Base-by-base conservation (phyloP, 352 stramenopile genomes). In the Pythium guiyangense region DNA sequence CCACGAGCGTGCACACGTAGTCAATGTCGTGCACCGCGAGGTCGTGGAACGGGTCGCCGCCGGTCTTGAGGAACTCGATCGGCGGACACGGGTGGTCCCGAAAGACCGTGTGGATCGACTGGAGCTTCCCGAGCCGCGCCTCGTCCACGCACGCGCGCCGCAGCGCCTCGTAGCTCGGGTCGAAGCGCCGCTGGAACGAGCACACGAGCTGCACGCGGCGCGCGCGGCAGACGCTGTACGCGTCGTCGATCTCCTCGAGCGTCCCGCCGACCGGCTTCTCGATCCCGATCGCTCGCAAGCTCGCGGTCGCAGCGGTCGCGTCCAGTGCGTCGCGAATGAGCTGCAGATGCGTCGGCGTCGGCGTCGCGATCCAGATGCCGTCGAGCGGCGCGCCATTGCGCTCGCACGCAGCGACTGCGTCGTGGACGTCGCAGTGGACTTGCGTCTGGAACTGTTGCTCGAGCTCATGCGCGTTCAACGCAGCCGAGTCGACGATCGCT, bases 21-120 rank as follows among this genome's bases (percentile, higher is more conserved):
- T 98, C 92, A 43, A 98, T 89, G 68, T 98, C 92, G 66, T 98
- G 92, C 18, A 95, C 80, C 2, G 77, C 83, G 34, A 97, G 70
- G 69, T 98, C 92, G 65, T 92, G 86, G 63, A 97, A 97, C 49
- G 92, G 92, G 64, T 97, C 86, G 45, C 89, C 92, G 4, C 81
- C 71, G 27, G 74, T 77, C 55, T 96, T 80, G 35, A 98, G 67
- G 62, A 97, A 98, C 71, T 93, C 79, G 31, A 93, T 72, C 0
- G 88, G 70, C 10, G 92, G 92, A 54, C 77, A 89, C 43, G 92
- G 90, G 62, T 97, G 89, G 67, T 98, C 92, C 18, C 78, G 82
- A 67, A 97, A 97, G 37, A 96, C 83, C 4, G 90, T 93, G 52
- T 90, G 84, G 54, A 94, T 86, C 10, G 77, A 88, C 62, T 89